Percentiles rank a stretch among this genome's conserved stretches.
These are phyloP conservation scores for Thalassiosira profunda DNA, from an alignment of 108 stramenopile genomes.

Conservation along the genomic window DNA sequence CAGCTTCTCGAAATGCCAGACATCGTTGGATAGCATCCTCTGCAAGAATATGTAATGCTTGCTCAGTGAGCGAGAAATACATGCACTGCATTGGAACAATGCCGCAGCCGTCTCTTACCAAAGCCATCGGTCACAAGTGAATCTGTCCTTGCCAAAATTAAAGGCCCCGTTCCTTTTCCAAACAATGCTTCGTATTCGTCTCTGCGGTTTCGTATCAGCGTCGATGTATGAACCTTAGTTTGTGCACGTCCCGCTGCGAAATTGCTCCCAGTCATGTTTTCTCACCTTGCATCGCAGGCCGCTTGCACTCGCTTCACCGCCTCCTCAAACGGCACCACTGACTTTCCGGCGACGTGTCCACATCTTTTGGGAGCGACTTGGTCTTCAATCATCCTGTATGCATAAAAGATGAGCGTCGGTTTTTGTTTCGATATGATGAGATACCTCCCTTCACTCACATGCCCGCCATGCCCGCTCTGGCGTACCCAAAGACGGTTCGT, in stretches of 20 bases:
- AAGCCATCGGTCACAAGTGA: constrained; percentile 91
- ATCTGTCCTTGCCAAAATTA: constrained; percentile 95
- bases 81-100: neutral
- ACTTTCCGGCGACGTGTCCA: constrained; percentile 96
- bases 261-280: too few species aligned
- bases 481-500: constrained; percentile 89
- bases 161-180: constrained; percentile 77
- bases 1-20: constrained; percentile 90
- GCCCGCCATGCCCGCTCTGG: constrained; percentile 93
- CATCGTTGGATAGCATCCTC: constrained; percentile 94
- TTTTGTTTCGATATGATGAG: too few species aligned
- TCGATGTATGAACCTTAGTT: too few species aligned
- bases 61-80: neutral
- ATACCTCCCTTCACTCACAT: too few species aligned
- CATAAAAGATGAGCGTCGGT: too few species aligned
- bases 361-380: constrained; percentile 95
- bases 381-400: constrained; percentile 99
- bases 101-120: constrained; percentile 32
- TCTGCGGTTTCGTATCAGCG: constrained; percentile 30
- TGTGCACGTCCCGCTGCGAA: too few species aligned
- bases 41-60: neutral
- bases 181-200: constrained; percentile 84
- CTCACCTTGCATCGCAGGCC: constrained; percentile 92
- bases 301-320: constrained; percentile 91
- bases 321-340: constrained; percentile 86